Base-by-base conservation (phyloP, 331 rosid genomes). In the Quercus tomentella region DNA sequence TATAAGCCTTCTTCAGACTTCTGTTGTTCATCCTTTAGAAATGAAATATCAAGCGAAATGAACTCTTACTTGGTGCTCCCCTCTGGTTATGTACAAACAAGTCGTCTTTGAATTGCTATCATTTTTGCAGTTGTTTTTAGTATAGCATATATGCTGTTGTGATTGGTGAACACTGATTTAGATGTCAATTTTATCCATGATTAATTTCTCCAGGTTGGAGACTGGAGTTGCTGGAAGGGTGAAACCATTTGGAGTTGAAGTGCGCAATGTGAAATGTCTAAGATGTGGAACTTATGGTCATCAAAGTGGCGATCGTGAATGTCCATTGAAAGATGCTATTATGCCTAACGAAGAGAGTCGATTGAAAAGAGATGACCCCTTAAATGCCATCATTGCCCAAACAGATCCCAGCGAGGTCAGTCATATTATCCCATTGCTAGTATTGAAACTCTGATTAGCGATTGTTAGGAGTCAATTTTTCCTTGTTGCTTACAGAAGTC, bases 281-380 rank as follows among this genome's bases (percentile, higher is more conserved):
- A 90, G 99, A 82, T 95, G 99, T 82, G 99, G 98, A 70, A 86
- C 30, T 43, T 87, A 75, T 86, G 99, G 97, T 75, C 99, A 95
- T 89, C 98, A 95, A 89, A 93, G 99, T 84, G 99, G 99, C 45
- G 96, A 95, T 77, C 97, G 96, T 65, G 99, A 95, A 81, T 95
- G 99, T 83, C 98, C 97, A 3, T 82, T 95, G 85, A 95, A 91
- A 90, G 99, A 95, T 80, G 93, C 70, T 52, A 88, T 95, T 83
- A 95, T 93, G 99, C 97, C 98, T 33, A 93, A 69, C 30, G 99
- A 95, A 85, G 91, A 95, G 87, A 91, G 79, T 74, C 89, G 99
- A 75, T 79, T 95, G 84, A 91, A 90, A 86, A 93, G 99, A 84
- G 98, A 95, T 77, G 99, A 95, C 74, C 98, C 99, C 54, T 87